A percentile compares a stretch with the other conserved stretches of the same genome.
phyloP scores from a whole-genome alignment of 1,284 basidiomycete species.

The Cystobasidium sp. region DNA sequence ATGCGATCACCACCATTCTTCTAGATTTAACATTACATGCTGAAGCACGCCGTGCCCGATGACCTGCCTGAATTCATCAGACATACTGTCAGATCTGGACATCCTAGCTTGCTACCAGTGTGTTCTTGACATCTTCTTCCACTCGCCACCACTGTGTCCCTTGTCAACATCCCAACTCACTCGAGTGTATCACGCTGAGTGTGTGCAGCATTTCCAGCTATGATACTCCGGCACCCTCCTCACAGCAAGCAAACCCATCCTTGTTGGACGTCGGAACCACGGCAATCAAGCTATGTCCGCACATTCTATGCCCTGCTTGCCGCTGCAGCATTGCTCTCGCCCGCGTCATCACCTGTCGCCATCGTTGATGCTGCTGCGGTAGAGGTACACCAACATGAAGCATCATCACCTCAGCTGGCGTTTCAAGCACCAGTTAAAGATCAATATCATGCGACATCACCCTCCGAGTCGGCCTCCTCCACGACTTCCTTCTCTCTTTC shows the following conservation, averaged over 20 bases:
- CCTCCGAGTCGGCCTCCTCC: background rate
- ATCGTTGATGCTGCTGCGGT: slow-evolving; percentile 17
- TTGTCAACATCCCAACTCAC: background rate
- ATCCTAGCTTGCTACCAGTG: background rate
- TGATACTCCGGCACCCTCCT: slow-evolving; percentile 4
- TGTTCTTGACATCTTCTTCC: background rate
- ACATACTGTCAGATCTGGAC: too few relatives aligned
- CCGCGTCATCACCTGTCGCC: slow-evolving; percentile 19
- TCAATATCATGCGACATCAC: background rate
- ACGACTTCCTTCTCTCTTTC: slow-evolving; percentile 28
- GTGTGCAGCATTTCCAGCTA: background rate
- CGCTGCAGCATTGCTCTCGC: background rate
- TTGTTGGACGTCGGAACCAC: background rate
- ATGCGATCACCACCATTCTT: too few relatives aligned
- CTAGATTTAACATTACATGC: too few relatives aligned
- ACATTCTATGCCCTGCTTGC: background rate
- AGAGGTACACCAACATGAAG: background rate
- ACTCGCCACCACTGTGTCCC: slow-evolving; percentile 9
- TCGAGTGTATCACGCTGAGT: too few relatives aligned
- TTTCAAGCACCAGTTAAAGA: background rate
- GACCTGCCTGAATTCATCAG: too few relatives aligned
- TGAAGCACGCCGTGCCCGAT: too few relatives aligned
- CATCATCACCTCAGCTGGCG: background rate
- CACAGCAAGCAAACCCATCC: background rate
- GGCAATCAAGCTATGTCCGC: background rate